A percentile compares a stretch with the other conserved stretches of the same genome.
phyloP scores from a whole-genome alignment of 2,329 filamentous ascomycete genomes.

The Aspergillus brunneoviolaceus region DNA sequence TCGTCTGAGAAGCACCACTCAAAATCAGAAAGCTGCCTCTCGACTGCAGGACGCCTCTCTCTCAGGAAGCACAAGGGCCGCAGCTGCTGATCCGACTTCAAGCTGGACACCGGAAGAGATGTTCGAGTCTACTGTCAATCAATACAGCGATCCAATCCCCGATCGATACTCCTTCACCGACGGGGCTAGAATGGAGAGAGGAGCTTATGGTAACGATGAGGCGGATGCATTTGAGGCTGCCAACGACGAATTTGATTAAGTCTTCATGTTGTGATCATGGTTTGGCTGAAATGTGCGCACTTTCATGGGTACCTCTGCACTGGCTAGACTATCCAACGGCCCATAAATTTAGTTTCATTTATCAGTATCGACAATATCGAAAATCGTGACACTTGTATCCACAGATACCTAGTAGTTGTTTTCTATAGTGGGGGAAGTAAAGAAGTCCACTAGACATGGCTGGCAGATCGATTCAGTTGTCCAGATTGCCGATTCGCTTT shows the following conservation, averaged over 20 bases:
- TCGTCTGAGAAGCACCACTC: background rate
- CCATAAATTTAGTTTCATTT: too few species aligned
- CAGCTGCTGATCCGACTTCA: background rate
- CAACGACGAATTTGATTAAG: background rate
- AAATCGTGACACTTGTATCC: too few species aligned
- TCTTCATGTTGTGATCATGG: background rate
- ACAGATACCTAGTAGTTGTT: too few species aligned
- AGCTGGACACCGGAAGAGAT: background rate
- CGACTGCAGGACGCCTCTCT: background rate
- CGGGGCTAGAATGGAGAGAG: background rate
- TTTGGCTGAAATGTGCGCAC: background rate
- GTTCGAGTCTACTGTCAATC: background rate
- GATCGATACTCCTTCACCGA: background rate
- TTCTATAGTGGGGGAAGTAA: too few species aligned
- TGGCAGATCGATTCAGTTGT: too few species aligned
- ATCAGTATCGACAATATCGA: too few species aligned
- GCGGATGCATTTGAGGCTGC: conserved; percentile 3
- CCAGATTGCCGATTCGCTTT: background rate
- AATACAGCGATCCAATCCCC: background rate
- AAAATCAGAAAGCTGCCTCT: background rate
- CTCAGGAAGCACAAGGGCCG: background rate
- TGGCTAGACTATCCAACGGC: too few species aligned
- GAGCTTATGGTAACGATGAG: background rate
- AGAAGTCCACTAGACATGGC: too few species aligned
- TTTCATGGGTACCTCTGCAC: too few species aligned